These are phyloP conservation scores for Trichoderma koningiopsis DNA, from an alignment of 2,329 filamentous ascomycete species.

Conservation along the genomic window DNA sequence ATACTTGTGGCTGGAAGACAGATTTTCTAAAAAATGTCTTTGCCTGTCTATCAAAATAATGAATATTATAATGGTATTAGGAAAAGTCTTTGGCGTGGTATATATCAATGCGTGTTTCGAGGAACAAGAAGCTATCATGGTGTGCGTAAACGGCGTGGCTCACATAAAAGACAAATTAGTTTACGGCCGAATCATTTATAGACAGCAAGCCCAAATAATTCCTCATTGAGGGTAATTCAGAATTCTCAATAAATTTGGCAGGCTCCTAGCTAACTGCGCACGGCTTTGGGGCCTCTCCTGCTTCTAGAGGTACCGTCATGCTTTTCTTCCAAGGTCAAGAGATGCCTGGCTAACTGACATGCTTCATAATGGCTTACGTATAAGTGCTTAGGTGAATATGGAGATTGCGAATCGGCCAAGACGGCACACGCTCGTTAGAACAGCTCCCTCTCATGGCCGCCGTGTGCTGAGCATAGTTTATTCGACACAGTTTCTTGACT, in stretches of 20 bases:
- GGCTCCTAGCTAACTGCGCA: no score
- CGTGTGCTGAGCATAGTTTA: neutral
- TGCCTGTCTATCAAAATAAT: neutral
- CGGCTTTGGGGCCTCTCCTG: neutral
- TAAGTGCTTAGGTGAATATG: neutral
- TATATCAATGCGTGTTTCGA: neutral
- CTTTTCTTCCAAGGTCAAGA: neutral
- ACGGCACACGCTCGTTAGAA: neutral
- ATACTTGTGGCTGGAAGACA: neutral
- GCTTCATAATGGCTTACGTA: neutral
- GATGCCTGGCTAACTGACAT: neutral
- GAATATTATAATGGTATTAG: neutral
- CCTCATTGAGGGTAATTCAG: no score
- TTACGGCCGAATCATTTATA: no score
- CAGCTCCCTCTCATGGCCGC: neutral
- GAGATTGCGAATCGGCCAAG: neutral
- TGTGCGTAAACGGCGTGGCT: neutral
- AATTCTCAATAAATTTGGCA: no score
- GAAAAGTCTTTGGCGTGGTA: neutral
- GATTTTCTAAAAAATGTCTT: neutral
- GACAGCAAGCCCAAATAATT: no score
- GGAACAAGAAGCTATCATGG: neutral
- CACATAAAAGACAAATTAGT: no score
- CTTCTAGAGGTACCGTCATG: neutral
- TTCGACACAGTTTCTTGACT: neutral